A percentile compares a stretch with the other conserved stretches of the same genome.
phyloP scores from a whole-genome alignment of 2,329 filamentous ascomycete species.

The Hirsutella minnesotensis region DNA sequence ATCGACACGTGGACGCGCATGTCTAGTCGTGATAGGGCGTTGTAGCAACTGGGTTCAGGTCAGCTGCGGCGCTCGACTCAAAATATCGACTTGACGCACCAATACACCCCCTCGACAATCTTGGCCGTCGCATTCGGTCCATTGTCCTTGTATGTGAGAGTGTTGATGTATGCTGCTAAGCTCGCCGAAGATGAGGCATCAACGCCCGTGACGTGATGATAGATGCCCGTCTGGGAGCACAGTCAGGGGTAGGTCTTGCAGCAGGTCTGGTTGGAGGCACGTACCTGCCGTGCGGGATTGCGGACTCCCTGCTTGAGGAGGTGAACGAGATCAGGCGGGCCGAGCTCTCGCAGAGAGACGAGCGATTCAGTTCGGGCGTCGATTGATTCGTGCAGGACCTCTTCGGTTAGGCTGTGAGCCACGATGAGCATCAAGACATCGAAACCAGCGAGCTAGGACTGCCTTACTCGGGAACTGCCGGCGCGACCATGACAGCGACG shows the following conservation, averaged over 20 bases:
- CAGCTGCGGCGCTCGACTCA: not conserved
- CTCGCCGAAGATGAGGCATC: constrained; percentile 97
- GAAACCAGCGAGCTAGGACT: not conserved
- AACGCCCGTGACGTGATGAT: constrained; percentile 95
- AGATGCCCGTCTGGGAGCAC: constrained; percentile 62
- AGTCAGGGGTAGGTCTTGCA: not conserved
- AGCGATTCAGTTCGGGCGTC: constrained; percentile 88
- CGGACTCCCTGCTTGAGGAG: constrained; percentile 64
- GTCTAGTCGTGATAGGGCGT: constrained; percentile 94
- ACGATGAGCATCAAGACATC: constrained; percentile 9
- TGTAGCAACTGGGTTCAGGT: constrained; percentile 60
- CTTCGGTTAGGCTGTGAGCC: constrained; percentile 69
- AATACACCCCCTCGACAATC: constrained; percentile 89
- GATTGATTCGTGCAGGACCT: constrained; percentile 81
- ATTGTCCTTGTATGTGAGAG: constrained; percentile 78
- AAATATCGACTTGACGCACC: constrained; percentile 42
- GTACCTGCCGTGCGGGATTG: constrained; percentile 44
- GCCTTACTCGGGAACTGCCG: constrained; percentile 63
- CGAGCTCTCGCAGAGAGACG: constrained; percentile 76
- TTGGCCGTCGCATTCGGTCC: constrained; percentile 63
- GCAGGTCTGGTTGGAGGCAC: constrained; percentile 1
- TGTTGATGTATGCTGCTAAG: constrained; percentile 96
- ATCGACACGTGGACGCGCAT: constrained; percentile 99
- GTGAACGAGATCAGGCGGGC: constrained; percentile 91
- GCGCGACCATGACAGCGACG: constrained; percentile 51